Evolutionary conservation across 441 rosid genomes (phyloP), one percentile per base, ranked within the genome.

Genomic region (Croton setiger): DNA sequence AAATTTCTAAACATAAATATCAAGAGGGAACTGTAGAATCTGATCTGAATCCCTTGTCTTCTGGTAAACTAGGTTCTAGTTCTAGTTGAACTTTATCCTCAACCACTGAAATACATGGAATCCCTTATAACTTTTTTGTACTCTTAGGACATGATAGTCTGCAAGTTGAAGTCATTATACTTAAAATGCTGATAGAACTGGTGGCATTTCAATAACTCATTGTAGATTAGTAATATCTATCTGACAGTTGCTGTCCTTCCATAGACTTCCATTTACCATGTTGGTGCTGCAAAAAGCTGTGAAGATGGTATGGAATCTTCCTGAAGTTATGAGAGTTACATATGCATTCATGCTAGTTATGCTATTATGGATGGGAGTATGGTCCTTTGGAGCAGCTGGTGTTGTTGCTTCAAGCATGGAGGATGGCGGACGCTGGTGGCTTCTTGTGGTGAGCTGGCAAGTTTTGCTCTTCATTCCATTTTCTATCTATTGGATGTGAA

Each of bases 381-480:
- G 98, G 98, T 88, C 98, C 64, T 90, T 92, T 60, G 96, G 99
- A 65, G 96, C 86, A 54, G 86, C 98, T 67, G 98, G 98, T 75
- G 97, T 95, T 70, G 91, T 95, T 74, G 97, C 99, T 39, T 92
- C 97, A 60, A 84, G 86, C 79, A 75, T 88, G 87, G 92, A 76
- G 8, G 84, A 85, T 73, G 81, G 79, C 0, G 90, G 87, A 61
- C 81, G 93, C 61, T 92, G 93, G 96, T 95, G 99, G 96, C 97
- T 95, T 87, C 95, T 95, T 85, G 84, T 92, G 99, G 99, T 94
- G 99, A 94, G 97, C 88, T 84, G 98, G 97, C 97, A 90, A 94
- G 99, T 90, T 91, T 84, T 92, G 83, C 81, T 75, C 75, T 81
- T 76, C 33, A 67, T 77, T 76, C 65, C 64, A 69, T 53, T 56